Evolutionary conservation across 2,329 filamentous ascomycete species (phyloP).

Genomic region (Monosporascus sp.): DNA sequence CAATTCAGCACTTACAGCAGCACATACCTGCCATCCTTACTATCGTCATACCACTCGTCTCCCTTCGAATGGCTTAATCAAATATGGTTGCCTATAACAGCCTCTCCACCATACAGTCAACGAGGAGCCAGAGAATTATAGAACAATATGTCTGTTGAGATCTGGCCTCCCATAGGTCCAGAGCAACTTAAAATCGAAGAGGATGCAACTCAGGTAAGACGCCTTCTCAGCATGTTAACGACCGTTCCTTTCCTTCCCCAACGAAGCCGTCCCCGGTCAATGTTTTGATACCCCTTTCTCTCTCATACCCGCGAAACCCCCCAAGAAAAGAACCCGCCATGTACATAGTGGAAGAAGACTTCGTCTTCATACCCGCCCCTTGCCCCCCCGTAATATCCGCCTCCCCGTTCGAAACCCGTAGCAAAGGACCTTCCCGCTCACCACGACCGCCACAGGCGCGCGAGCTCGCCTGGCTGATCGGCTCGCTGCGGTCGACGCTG

Average conservation of each 20-base stretch:
- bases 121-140: neutral
- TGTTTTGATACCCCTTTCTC: neutral
- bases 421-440: slow-evolving; percentile 6
- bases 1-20: neutral
- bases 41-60: neutral
- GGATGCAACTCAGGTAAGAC: slow-evolving; percentile 46
- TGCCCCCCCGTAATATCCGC: neutral
- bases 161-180: slow-evolving; percentile 51
- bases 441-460: slow-evolving; percentile 23
- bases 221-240: slow-evolving; percentile 1
- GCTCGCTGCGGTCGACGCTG: slow-evolving; percentile 44
- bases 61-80: slow-evolving; percentile 7
- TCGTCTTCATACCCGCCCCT: slow-evolving; percentile 16
- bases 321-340: slow-evolving; percentile 8
- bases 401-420: neutral
- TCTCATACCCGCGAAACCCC: neutral
- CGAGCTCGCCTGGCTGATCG: slow-evolving; percentile 51
- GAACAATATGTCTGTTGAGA: slow-evolving; percentile 47
- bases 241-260: neutral
- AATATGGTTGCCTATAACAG: slow-evolving; percentile 21
- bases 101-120: slow-evolving; percentile 1
- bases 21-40: neutral
- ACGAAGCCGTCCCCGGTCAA: neutral
- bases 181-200: slow-evolving; percentile 45
- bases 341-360: slow-evolving; percentile 26